phyloP scores from a whole-genome alignment of 2,329 filamentous ascomycete genomes.

The Kalmusia sp. region DNA sequence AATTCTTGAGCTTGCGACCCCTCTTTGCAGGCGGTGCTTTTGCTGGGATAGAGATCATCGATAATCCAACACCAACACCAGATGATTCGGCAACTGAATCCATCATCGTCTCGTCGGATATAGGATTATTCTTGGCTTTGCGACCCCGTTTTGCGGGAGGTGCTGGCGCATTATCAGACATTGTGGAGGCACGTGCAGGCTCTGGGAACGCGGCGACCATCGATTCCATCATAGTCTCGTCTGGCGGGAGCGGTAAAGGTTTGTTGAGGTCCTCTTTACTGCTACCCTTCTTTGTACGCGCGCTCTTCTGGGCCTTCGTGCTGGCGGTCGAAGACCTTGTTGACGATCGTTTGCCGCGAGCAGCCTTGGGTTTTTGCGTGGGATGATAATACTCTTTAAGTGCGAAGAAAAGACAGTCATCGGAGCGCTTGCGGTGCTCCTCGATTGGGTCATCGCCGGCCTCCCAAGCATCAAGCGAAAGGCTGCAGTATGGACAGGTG shows the following conservation, averaged over 20 bases:
- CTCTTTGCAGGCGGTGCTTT: slow-evolving; percentile 10
- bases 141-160: slow-evolving; percentile 5
- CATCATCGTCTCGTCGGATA: slow-evolving; percentile 6
- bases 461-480: slow-evolving; percentile 95
- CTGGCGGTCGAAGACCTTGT: slow-evolving; percentile 28
- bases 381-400: slow-evolving; percentile 65
- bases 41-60: slow-evolving; percentile 1
- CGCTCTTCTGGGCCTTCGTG: slow-evolving; percentile 20
- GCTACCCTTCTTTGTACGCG: slow-evolving; percentile 17
- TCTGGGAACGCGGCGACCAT: slow-evolving; percentile 5
- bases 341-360: slow-evolving; percentile 39
- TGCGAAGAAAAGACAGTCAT: slow-evolving; percentile 82
- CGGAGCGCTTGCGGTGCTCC: slow-evolving; percentile 82
- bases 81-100: slow-evolving; percentile 9
- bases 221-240: slow-evolving; percentile 7
- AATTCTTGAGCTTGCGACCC: slow-evolving; percentile 8
- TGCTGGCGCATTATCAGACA: not conserved
- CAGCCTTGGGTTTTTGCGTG: slow-evolving; percentile 24
- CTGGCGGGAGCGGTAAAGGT: slow-evolving; percentile 11
- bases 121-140: slow-evolving; percentile 1
- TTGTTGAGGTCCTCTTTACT: slow-evolving; percentile 8
- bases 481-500: slow-evolving; percentile 87
- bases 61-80: not conserved
- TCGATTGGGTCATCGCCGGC: slow-evolving; percentile 88
- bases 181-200: not conserved